Evolutionary conservation across 2,329 filamentous ascomycete genomes (phyloP), one percentile per base, ranked within the genome.

Genomic region (Diplodia seriata): DNA sequence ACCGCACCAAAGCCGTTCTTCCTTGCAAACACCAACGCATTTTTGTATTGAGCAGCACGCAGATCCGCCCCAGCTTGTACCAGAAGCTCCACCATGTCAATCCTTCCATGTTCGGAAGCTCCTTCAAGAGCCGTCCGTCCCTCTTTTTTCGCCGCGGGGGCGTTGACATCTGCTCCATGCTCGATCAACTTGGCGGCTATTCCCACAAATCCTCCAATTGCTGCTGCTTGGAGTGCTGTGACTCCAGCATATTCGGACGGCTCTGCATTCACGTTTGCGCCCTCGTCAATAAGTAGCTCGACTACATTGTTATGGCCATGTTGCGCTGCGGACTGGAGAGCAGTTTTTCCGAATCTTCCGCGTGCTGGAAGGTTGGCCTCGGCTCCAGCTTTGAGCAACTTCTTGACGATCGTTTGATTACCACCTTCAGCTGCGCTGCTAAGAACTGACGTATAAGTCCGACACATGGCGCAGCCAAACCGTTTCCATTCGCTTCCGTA

Each of bases 61-160:
- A 61, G 15, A 47, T 67, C 62, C 2, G 70, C 73, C 20, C 72
- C 73, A 33, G 70, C 67, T 14, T 76, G 56, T 11, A 77, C 66
- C 18, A 77, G 72, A 50, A 76, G 55, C 31, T 75, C 69, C 11
- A 76, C 53, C 70, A 73, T 73, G 55, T 76, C 74, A n/a, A 76
- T 70, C 7, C 73, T 72, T 38, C 75, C 75, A n/a, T 72, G 54
- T 55, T 76, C 73, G 33, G 74, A 73, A 7, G 75, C 74, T 9
- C 71, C 75, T 67, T 74, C 70, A 8, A 77, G 63, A 1, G 76
- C 74, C 1, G 75, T 74, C 20, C 72, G 54, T 29, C 75, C 75
- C 5, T 73, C 63, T 0, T 57, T 14, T 14, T 15, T 36, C n/a
- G 73, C 71, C 6, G 70, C 43, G 1, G 61, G 47, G 40, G 72